Evolutionary conservation across 2,329 filamentous ascomycete species (phyloP).

Genomic region (Colletotrichum phormii): DNA sequence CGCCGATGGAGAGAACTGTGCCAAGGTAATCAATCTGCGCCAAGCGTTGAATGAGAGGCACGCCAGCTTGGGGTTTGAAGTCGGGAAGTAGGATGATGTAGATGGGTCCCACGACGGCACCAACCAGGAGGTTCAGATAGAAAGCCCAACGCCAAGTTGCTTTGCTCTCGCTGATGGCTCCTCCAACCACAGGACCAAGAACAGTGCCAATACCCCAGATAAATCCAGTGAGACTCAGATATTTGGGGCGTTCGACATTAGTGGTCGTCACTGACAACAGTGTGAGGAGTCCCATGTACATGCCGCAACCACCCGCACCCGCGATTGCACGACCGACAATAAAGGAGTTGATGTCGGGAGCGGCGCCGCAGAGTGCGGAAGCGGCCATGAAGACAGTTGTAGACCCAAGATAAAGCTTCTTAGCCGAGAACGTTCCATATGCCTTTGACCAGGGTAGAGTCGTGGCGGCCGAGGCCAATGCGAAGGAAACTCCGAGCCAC

Average conservation of each 20-base stretch:
- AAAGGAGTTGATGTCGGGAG: slow-evolving; percentile 55
- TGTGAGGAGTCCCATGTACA: slow-evolving; percentile 49
- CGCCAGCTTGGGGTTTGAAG: slow-evolving; percentile 36
- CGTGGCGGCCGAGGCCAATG: slow-evolving; percentile 52
- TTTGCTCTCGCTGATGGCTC: slow-evolving; percentile 51
- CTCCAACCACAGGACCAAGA: slow-evolving; percentile 56
- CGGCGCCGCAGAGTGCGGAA: slow-evolving; percentile 53
- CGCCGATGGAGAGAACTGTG: slow-evolving; percentile 52
- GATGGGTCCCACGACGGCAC: slow-evolving; percentile 45
- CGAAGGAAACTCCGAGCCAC: slow-evolving; percentile 52
- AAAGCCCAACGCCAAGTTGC: slow-evolving; percentile 56
- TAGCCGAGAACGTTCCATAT: slow-evolving; percentile 46
- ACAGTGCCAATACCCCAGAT: slow-evolving; percentile 55
- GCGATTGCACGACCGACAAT: slow-evolving; percentile 58
- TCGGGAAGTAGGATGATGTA: slow-evolving; percentile 44
- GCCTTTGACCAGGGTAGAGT: slow-evolving; percentile 47
- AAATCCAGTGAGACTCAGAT: slow-evolving; percentile 39
- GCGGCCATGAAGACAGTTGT: slow-evolving; percentile 41
- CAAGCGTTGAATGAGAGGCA: slow-evolving; percentile 43
- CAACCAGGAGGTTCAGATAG: slow-evolving; percentile 65
- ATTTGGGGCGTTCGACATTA: slow-evolving; percentile 40
- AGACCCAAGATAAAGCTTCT: slow-evolving; percentile 45
- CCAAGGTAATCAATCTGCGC: slow-evolving; percentile 58
- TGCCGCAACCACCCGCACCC: slow-evolving; percentile 55
- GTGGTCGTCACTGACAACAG: slow-evolving; percentile 40